Base-by-base conservation (phyloP, 768 basidiomycete species). In the Tricholoma bakamatsutake region DNA sequence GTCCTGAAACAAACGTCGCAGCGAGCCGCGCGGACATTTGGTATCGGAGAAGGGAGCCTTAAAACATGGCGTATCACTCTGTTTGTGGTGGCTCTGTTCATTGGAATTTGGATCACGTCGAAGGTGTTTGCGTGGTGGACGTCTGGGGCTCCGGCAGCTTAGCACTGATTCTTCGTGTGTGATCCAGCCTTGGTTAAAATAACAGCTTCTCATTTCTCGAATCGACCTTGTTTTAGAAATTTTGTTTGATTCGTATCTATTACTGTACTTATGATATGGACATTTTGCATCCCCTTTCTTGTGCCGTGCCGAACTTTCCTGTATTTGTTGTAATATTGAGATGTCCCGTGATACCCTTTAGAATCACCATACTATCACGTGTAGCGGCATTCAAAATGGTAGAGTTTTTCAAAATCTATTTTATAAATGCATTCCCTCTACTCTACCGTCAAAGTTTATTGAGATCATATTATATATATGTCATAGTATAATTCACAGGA, bases 11-110 rank as follows among this genome's bases (percentile, higher is more conserved):
- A 87, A 57, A 84, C 90, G 0, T 84, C 87, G 6, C 78, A 81
- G 54, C 80, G 86, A 53, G 87, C 85, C 11, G 81, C 80, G 13
- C 82, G 87, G 55, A 88, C 86, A 1, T 91, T 91, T 61, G 90
- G 90, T 17, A 76, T 86, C 49, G 80, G 81, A 5, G 71, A 80
- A 30, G 84, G 87, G 1, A 80, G 85, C 11, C 72, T 88, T 40
- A 86, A 83, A 67, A 83, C 85, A 40, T 86, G 81, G 73, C 77
- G 87, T 30, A 80, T 89, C 42, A 87, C 85, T 11, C 68, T 82
- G 54, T 78, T 83, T 46, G 73, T 86, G 31, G 80, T 86, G 12
- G 74, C 67, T 0, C 67, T 76, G 1, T 79, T 89, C 61, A 55
- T 90, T 40, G 61, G 68, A 0, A 67, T 89, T 18, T 87, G 83